These are phyloP conservation scores for Colletotrichum costaricense DNA, from an alignment of 2,329 filamentous ascomycete species.

Conservation along the genomic window DNA sequence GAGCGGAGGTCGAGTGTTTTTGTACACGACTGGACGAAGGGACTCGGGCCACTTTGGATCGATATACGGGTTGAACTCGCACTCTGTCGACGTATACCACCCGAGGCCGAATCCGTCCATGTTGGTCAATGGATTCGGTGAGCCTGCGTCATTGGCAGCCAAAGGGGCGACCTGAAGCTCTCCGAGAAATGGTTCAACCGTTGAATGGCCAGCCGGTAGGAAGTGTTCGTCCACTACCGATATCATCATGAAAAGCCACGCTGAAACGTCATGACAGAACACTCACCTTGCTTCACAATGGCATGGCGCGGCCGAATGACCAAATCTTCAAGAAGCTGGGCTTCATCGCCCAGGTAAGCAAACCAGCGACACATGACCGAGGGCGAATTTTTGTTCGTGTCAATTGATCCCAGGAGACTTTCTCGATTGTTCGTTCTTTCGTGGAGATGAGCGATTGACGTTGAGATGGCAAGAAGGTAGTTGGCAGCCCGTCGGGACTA, in stretches of 20 bases:
- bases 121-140: constrained; percentile 23
- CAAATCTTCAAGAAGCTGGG: constrained; percentile 26
- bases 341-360: constrained; percentile 25
- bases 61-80: constrained; percentile 7
- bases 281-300: constrained; percentile 29
- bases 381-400: background rate
- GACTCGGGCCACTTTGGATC: background rate
- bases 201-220: constrained; percentile 9
- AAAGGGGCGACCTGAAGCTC: constrained; percentile 10
- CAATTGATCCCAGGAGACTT: background rate
- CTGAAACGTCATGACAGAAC: no score
- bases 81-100: constrained; percentile 17
- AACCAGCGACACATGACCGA: constrained; percentile 28
- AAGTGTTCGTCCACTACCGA: constrained; percentile 25
- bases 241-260: background rate
- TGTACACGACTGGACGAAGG: constrained; percentile 26
- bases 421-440: no score
- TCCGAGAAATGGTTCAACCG: background rate
- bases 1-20: constrained; percentile 21
- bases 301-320: constrained; percentile 23
- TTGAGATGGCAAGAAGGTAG: background rate
- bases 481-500: no score
- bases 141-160: constrained; percentile 18
- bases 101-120: constrained; percentile 30
- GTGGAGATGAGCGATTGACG: no score